Base-by-base conservation (phyloP, 169 alveolate genomes). In the Plasmodium malariae region DNA sequence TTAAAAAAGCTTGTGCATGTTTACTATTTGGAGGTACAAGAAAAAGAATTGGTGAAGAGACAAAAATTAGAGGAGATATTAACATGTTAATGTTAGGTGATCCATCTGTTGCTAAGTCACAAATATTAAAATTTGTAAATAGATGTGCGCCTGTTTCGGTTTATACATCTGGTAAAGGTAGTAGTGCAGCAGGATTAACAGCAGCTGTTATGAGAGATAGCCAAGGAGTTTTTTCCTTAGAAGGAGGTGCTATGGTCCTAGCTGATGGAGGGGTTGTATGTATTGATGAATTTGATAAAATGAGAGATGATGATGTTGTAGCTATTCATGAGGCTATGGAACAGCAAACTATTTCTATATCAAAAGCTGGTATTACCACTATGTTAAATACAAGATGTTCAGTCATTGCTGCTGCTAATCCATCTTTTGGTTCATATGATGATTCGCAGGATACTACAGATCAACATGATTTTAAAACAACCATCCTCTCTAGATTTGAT, bases 271-370 rank as follows among this genome's bases (percentile, higher is more conserved):
- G 98, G 17, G 99, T 99, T 32, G 99, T 98, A 3, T 99, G 99
- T 89, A 98, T 99, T 34, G 99, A 99, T 93, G 99, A 99, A 95
- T 99, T 99, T 93, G 99, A 99, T 93, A 99, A 99, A 95, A 99
- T 98, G 99, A 95, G 99, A 76, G 97, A 99, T 40, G 98, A 98
- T 88, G 99, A 99, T 89, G 97, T 99, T 72, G 99, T 98, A 2
- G 99, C 99, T 74, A 99, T 99, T 83, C 99, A 99, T 90, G 99
- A 99, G 92, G 99, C 99, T 19, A 99, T 99, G 99, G 99, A 99
- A 92, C 99, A 99, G 94, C 99, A 93, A 51, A 99, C 99, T 5
- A 98, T 99, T 28, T 96, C 99, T 32, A 98, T 99, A 73, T 99
- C 99, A 4, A 99, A 99, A 95, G 99, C 99, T 7, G 99, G 99